Base-by-base conservation (phyloP, 140 eudicot genomes). In the Ambrosia hybrid region DNA sequence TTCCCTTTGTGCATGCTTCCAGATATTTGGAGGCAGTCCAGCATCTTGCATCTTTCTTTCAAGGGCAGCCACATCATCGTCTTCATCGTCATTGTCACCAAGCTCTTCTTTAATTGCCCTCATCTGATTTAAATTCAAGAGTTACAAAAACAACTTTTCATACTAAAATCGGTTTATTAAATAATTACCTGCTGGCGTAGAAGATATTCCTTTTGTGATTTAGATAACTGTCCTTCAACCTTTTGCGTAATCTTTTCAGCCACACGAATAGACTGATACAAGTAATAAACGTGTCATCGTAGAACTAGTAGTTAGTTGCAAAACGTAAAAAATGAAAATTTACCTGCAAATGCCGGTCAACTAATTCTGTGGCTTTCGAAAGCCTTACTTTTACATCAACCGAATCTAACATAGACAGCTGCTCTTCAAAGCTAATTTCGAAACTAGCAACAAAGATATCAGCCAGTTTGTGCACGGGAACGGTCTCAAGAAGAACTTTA, bases 1-100 rank as follows among this genome's bases (percentile, higher is more conserved):
- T 74, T 91, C 97, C 84, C 99, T 86, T 69, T 90, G 99, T 67
- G 99, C 99, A 81, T 88, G 96, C 80, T 95, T 95, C 99, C 97
- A 95, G 57, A 95, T 85, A 78, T 82, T 88, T 63, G 95, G 78
- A 56, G 97, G 97, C 99, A 95, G 88, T 83, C 92, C 95, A 9
- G 94, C 90, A 81, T 82, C 94, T 87, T 91, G 96, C 99, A 95
- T 95, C 83, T 95, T 95, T 81, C 96, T 88, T 84, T 95, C 99
- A 51, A 95, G 89, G 72, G 90, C 85, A 67, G 96, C 96, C 73
- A 88, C 86, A 66, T 94, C 99, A 91, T 94, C 97, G 57, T 95
- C 99, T 37, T 95, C 99, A 77, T 95, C 99, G 76, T 91, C 97
- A 83, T 95, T 88, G 78, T 95, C 97, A 21, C 99, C 99, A 57